Base-by-base conservation (phyloP, 2,329 filamentous ascomycete genomes). In the Xylariaceae sp. region DNA sequence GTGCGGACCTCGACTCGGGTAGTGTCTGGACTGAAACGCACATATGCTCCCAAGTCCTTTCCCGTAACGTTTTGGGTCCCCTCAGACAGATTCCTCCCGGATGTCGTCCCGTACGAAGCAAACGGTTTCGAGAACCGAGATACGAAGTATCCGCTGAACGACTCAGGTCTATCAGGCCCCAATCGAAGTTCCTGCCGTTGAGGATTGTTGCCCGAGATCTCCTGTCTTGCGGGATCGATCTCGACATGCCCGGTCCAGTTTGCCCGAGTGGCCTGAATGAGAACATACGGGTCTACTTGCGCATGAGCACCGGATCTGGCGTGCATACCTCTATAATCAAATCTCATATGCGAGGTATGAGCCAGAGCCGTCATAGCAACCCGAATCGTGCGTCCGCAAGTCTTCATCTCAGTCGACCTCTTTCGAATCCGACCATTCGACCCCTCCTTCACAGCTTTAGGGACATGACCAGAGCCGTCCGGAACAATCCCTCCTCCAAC, bases 161-260 rank as follows among this genome's bases (percentile, higher is more conserved):
- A 73, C 2, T 67, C 55, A 1, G 77, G 75, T 17, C 69, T 73
- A 49, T 75, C 71, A 2, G 77, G 77, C 1, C 78, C 77, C 0
- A 80, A 63, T 5, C 71, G 69, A 55, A 78, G 79, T 55, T 79
- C 77, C 62, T 80, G 77, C 41, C 77, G 69, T 61, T 80, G 76
- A 0, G 75, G 72, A 57, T 79, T 80, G 34, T 72, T 76, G 0
- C 77, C 77, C 11, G 67, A 77, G 10, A 80, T 65, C 58, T 80
- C 78, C 48, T 59, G 68, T 7, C 55, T 67, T 1, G 67, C 53
- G 0, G 67, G 53, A 57, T 79, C 72, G 51, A 80, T 74, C 9
- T 72, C 41, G 73, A 74, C 60, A 51, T 73, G 68, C 0, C 77
- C 77, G 7, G 76, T 79, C 77, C 77, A 80, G 39, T 78, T 78